phyloP scores from a whole-genome alignment of 805 yeast genomes.

The Saccharomycopsis sp. region DNA sequence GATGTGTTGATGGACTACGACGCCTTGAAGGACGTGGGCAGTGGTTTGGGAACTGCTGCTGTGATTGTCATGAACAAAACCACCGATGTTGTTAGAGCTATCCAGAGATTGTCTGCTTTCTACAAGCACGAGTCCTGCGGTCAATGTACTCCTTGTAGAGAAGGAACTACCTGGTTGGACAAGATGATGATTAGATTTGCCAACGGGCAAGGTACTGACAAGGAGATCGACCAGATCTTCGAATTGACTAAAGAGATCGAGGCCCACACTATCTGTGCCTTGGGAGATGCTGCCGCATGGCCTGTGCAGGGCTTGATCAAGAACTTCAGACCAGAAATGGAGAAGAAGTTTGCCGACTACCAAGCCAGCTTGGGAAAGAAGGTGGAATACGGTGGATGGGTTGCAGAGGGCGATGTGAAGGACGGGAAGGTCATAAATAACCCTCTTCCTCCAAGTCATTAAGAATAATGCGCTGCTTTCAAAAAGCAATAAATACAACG shows the following conservation, averaged over 20 bases:
- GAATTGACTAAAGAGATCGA: slow-evolving; percentile 84
- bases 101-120: slow-evolving; percentile 76
- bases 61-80: slow-evolving; percentile 86
- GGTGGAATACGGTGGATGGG: slow-evolving; percentile 75
- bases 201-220: slow-evolving; percentile 70
- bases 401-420: slow-evolving; percentile 23
- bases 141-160: slow-evolving; percentile 92
- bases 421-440: slow-evolving; percentile 20
- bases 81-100: slow-evolving; percentile 78
- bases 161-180: slow-evolving; percentile 81
- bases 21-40: slow-evolving; percentile 76
- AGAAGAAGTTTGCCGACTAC: slow-evolving; percentile 65
- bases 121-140: slow-evolving; percentile 93
- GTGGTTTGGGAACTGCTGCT: slow-evolving; percentile 90
- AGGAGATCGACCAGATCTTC: slow-evolving; percentile 77
- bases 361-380: slow-evolving; percentile 39
- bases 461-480: neutral
- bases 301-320: slow-evolving; percentile 85
- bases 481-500: neutral
- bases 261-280: slow-evolving; percentile 88
- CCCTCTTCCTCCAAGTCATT: slow-evolving; percentile 17
- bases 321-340: slow-evolving; percentile 77
- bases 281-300: slow-evolving; percentile 94
- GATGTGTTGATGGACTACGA: slow-evolving; percentile 81
- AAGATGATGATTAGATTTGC: slow-evolving; percentile 80